A percentile compares a stretch with the other conserved stretches of the same genome.
phyloP scores from a whole-genome alignment of 2,329 filamentous ascomycete species.

The Cercospora beticola region DNA sequence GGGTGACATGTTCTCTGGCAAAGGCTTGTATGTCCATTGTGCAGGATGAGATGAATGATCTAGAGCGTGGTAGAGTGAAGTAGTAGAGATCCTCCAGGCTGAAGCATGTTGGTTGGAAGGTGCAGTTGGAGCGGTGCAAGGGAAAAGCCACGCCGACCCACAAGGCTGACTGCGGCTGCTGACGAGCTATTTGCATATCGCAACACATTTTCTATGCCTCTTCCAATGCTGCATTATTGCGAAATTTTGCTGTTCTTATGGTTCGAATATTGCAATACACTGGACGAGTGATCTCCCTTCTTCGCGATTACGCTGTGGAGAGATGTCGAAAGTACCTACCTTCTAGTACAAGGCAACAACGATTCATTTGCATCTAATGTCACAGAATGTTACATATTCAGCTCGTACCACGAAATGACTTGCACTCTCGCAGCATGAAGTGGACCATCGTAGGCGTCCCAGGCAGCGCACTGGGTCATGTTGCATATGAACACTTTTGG shows the following conservation, averaged over 20 bases:
- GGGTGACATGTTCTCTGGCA: constrained; percentile 26
- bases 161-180: not conserved
- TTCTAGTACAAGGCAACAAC: not conserved
- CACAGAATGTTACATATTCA: not conserved
- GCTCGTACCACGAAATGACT: not conserved
- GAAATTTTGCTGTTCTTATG: not conserved
- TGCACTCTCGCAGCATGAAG: not conserved
- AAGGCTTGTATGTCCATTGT: constrained; percentile 30
- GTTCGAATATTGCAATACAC: not conserved
- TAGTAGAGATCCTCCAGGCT: not conserved
- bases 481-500: not conserved
- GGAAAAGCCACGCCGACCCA: not conserved
- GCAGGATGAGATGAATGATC: not conserved
- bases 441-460: not conserved
- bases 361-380: not conserved
- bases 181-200: not conserved
- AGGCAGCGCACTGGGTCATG: not conserved
- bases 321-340: too few relatives aligned
- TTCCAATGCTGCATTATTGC: not conserved
- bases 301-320: not conserved
- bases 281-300: not conserved
- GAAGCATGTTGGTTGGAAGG: not conserved
- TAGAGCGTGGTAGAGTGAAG: not conserved
- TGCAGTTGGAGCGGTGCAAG: not conserved
- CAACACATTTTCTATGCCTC: not conserved